phyloP scores from a whole-genome alignment of 148 eudicot species.

The Simmondsia chinensis region DNA sequence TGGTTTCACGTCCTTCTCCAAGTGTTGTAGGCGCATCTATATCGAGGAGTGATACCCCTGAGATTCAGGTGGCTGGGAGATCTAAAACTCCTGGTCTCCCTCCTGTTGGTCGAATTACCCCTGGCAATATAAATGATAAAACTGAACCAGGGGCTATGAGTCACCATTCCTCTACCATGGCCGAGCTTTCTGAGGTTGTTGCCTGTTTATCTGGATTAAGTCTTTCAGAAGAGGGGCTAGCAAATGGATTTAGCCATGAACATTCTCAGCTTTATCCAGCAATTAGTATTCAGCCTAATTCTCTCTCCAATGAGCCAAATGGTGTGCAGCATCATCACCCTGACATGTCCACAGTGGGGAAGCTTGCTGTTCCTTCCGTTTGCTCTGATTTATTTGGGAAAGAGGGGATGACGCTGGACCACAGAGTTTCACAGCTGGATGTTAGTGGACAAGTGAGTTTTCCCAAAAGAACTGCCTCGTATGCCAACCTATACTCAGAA shows the following conservation, averaged over 20 bases:
- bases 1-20: conserved; percentile 19
- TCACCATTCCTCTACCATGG: conserved; percentile 23
- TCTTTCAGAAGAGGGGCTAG: conserved; percentile 19
- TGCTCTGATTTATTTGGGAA: conserved; percentile 12
- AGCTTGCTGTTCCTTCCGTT: conserved; percentile 7
- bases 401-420: conserved; percentile 12
- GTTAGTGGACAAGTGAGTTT: conserved; percentile 14
- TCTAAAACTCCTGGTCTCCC: conserved; percentile 16
- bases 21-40: conserved; percentile 16
- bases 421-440: conserved; percentile 4
- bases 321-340: conserved; percentile 16
- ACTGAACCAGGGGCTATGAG: conserved; percentile 8
- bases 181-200: conserved; percentile 35
- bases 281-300: conserved; percentile 8
- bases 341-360: conserved; percentile 14
- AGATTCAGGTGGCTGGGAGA: conserved; percentile 22
- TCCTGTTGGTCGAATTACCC: conserved; percentile 8
- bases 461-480: conserved; percentile 22
- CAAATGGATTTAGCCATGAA: conserved; percentile 11
- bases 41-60: conserved; percentile 22
- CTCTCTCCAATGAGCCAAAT: conserved; percentile 9
- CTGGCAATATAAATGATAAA: conserved; percentile 9
- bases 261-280: conserved; percentile 15
- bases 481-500: conserved; percentile 18
- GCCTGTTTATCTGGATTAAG: conserved; percentile 32